Base-by-base conservation (phyloP, 75 land plant genomes). In the Adiantum capillusveneris region DNA sequence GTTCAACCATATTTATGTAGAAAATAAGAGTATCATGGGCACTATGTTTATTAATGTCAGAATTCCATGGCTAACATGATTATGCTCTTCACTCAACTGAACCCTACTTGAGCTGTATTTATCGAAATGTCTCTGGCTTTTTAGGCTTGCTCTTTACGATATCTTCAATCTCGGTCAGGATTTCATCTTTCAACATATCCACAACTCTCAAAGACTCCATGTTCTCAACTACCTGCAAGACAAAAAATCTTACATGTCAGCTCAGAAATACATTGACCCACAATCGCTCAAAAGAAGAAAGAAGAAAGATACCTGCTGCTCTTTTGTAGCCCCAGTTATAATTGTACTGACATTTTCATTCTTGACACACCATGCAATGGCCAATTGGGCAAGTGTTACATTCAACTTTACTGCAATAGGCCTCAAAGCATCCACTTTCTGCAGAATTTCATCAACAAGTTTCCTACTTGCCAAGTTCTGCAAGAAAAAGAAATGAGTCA, bases 311-410 rank as follows among this genome's bases (percentile, higher is more conserved):
- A 76, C 79, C 73, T 76, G 79, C 37, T 45, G 43, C 51, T 76
- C 79, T 31, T 76, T 76, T 1, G 79, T 72, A 12, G 79, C 79
- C 17, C 79, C 79, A 9, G 75, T 76, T 36, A 76, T 74, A 29
- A 76, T 78, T 45, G 77, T 75, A 65, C 77, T 73, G 6, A 76
- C 78, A 39, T 76, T 56, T 12, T 78, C 71, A 56, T 76, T 76
- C 56, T 53, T 21, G 0, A 65, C 70, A 53, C 69, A 65, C 79
- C 79, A 76, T 21, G 77, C 79, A 22, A 76, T 56, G 36, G 78
- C 79, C 49, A 76, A 37, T 28, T 76, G 79, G 17, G 79, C 36
- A 71, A 76, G 14, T 21, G 78, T 57, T 25, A 73, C 78, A 7
- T 39, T 60, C 13, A 76, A 34, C 31, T 66, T 63, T 25, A 22